Percentiles rank a stretch among this genome's conserved stretches.
Evolutionary conservation across 345 rosid genomes (phyloP).

Genomic region (Camelina laxa): DNA sequence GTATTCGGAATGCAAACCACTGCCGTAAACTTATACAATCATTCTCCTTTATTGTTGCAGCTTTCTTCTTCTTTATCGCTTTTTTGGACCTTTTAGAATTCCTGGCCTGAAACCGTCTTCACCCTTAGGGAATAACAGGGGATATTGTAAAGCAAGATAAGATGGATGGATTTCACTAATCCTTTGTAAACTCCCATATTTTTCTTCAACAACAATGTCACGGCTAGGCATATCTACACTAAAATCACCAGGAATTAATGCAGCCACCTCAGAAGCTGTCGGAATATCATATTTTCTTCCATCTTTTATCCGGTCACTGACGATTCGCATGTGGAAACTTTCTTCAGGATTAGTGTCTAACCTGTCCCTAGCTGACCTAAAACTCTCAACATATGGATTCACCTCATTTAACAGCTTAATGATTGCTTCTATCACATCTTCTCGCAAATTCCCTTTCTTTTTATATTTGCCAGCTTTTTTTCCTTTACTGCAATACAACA

Average conservation of each 20-base stretch:
- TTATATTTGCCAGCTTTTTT: no score
- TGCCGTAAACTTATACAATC: neutral
- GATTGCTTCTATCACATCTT: no score
- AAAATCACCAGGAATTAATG: neutral
- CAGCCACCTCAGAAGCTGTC: neutral
- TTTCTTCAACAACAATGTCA: neutral
- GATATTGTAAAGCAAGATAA: neutral
- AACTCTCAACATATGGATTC: neutral
- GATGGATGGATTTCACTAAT: neutral
- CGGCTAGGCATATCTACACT: neutral
- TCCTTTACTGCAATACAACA: no score
- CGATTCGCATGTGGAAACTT: neutral
- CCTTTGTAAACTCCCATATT: neutral
- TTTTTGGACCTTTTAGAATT: neutral
- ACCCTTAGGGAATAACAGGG: neutral
- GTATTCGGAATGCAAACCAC: neutral
- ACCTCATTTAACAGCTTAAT: no score
- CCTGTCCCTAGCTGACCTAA: neutral
- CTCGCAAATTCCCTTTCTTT: no score
- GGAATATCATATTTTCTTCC: neutral
- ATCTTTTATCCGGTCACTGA: neutral
- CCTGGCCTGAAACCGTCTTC: neutral
- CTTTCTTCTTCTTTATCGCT: no score
- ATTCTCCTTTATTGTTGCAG: no score
- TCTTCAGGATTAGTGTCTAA: neutral